A percentile compares a stretch with the other conserved stretches of the same genome.
These are phyloP conservation scores for Tulasnella calospora DNA, from an alignment of 768 basidiomycete species.

Conservation along the genomic window DNA sequence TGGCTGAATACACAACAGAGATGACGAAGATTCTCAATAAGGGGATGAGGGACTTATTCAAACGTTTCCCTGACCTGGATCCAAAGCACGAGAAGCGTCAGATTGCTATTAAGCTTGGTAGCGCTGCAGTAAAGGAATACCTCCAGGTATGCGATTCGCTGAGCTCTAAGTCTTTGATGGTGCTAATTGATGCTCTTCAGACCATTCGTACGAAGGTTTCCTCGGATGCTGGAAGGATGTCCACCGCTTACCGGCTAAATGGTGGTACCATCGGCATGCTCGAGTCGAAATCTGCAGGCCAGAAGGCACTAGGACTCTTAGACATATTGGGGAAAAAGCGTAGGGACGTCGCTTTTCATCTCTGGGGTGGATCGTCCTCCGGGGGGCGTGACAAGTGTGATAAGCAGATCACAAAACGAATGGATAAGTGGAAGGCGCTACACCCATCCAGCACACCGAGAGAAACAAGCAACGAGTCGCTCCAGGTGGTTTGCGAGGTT, in stretches of 20 bases:
- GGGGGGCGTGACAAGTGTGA: not conserved
- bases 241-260: not conserved
- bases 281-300: not conserved
- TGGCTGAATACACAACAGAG: not conserved
- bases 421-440: not conserved
- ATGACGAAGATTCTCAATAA: not conserved
- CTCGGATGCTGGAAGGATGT: not conserved
- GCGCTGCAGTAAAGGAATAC: not conserved
- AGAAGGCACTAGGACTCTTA: not conserved
- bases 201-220: not conserved
- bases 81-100: not conserved
- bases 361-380: not conserved
- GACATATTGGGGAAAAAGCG: not conserved
- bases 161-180: too few species aligned
- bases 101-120: not conserved
- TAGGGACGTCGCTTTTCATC: not conserved
- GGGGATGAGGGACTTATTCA: not conserved
- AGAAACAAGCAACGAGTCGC: not conserved
- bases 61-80: not conserved
- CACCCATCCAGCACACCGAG: not conserved
- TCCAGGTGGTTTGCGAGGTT: not conserved
- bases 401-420: not conserved
- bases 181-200: too few species aligned
- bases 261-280: not conserved
- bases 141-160: not conserved